Percentiles rank a stretch among this genome's conserved stretches.
Evolutionary conservation across 1,139 yeast species (phyloP).

Genomic region (Geotrichum restrictum): DNA sequence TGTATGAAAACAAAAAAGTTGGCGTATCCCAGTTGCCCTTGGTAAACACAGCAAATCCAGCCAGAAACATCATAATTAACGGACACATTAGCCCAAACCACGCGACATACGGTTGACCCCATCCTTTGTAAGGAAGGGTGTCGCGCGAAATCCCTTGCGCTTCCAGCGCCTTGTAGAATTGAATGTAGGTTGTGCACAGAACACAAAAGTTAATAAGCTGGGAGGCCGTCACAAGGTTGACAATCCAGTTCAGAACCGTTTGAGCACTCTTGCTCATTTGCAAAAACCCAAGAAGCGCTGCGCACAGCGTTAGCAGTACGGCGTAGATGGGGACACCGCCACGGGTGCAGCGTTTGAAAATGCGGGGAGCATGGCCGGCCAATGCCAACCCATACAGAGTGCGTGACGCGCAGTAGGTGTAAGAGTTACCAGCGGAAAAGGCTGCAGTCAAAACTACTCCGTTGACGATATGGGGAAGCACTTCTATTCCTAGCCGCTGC

Average conservation of each 20-base stretch:
- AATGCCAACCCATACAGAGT: constrained; percentile 58
- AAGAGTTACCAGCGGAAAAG: constrained; percentile 71
- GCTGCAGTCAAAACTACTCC: constrained; percentile 59
- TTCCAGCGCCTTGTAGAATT: constrained; percentile 59
- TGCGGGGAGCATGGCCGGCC: constrained; percentile 50
- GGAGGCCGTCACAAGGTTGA: constrained; percentile 72
- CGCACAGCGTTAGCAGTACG: constrained; percentile 46
- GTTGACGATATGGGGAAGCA: constrained; percentile 61
- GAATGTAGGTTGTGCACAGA: constrained; percentile 59
- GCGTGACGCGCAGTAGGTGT: constrained; percentile 61
- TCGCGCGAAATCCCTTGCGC: constrained; percentile 57
- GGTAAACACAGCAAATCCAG: constrained; percentile 65
- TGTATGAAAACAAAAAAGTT: constrained; percentile 61
- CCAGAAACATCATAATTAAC: constrained; percentile 58
- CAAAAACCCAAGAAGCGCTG: constrained; percentile 50
- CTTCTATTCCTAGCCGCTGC: constrained; percentile 49
- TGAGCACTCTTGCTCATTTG: constrained; percentile 60
- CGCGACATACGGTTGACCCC: constrained; percentile 55
- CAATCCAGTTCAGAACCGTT: constrained; percentile 69
- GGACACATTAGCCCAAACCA: constrained; percentile 44
- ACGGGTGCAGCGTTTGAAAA: constrained; percentile 45
- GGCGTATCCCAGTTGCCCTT: constrained; percentile 60
- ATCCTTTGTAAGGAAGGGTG: constrained; percentile 51
- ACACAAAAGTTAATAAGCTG: constrained; percentile 68
- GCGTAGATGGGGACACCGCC: constrained; percentile 60